Evolutionary conservation across 306 rosid species (phyloP).

Genomic region (Hippophae tibetana): DNA sequence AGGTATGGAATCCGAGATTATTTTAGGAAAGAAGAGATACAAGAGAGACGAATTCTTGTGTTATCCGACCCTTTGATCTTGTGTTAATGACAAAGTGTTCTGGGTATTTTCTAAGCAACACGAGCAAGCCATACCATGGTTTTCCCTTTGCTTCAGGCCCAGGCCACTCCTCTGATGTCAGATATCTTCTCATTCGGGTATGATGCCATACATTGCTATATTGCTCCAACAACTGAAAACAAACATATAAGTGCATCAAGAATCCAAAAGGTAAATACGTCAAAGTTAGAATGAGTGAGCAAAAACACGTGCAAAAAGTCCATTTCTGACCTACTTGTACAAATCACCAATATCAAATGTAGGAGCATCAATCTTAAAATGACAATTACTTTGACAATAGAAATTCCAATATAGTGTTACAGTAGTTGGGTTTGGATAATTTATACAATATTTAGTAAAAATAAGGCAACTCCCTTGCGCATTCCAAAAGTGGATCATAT

Average conservation of each 20-base stretch:
- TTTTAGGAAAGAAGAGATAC: constrained; percentile 75
- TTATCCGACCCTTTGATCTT: constrained; percentile 77
- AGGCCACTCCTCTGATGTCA: constrained; percentile 76
- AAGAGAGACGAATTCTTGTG: constrained; percentile 84
- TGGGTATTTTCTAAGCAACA: constrained; percentile 91
- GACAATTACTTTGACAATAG: not conserved
- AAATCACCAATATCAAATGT: not conserved
- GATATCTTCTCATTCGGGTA: constrained; percentile 76
- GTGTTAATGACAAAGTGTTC: constrained; percentile 98
- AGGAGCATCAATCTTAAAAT: not conserved
- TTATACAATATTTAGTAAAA: too few relatives aligned
- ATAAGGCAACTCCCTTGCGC: too few relatives aligned
- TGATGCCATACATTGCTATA: constrained; percentile 80
- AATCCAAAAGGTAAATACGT: not conserved
- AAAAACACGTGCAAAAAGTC: not conserved
- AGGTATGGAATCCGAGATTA: not conserved
- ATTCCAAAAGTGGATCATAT: not conserved
- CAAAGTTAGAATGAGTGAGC: not conserved
- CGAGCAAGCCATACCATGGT: constrained; percentile 92
- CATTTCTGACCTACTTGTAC: too few relatives aligned
- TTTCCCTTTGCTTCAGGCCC: constrained; percentile 92
- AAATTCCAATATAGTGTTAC: not conserved
- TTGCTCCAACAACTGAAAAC: constrained; percentile 68
- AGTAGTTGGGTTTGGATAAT: not conserved
- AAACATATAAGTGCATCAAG: constrained; percentile 1